phyloP scores from a whole-genome alignment of 2,329 filamentous ascomycete species.

The Didymella pomorum region DNA sequence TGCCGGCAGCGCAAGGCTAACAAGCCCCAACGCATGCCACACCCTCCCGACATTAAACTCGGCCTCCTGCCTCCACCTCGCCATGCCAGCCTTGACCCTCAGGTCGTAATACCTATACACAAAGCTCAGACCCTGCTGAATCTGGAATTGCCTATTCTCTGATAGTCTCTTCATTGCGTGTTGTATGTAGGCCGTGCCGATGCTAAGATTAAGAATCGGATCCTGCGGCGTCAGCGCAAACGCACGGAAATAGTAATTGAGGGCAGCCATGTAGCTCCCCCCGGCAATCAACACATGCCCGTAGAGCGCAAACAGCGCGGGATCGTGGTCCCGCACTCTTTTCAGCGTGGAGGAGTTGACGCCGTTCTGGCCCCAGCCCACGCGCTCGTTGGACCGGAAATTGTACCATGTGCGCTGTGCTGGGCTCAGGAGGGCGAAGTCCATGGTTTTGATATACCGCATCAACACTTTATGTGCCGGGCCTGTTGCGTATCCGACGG shows the following conservation, averaged over 20 bases:
- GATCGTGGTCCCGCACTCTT: constrained; percentile 63
- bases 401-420: constrained; percentile 56
- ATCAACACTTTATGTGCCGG: constrained; percentile 90
- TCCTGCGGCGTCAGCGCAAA: constrained; percentile 76
- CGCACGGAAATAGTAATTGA: constrained; percentile 82
- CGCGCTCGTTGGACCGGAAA: constrained; percentile 49
- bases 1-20: constrained; percentile 74
- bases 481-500: constrained; percentile 77
- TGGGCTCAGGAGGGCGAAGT: constrained; percentile 69
- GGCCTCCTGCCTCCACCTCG: constrained; percentile 71
- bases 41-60: constrained; percentile 81
- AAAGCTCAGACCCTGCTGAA: constrained; percentile 85
- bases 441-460: constrained; percentile 89
- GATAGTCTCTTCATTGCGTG: constrained; percentile 88
- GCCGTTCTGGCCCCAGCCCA: constrained; percentile 50
- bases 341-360: constrained; percentile 51
- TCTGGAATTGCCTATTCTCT: constrained; percentile 86
- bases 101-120: constrained; percentile 75
- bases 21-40: constrained; percentile 78
- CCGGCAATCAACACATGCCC: constrained; percentile 88
- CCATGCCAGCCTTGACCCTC: constrained; percentile 56
- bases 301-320: constrained; percentile 85
- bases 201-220: constrained; percentile 78
- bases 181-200: constrained; percentile 80
- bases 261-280: constrained; percentile 80